phyloP scores from a whole-genome alignment of 139 green algal species.

The Coccomyxa sp. region DNA sequence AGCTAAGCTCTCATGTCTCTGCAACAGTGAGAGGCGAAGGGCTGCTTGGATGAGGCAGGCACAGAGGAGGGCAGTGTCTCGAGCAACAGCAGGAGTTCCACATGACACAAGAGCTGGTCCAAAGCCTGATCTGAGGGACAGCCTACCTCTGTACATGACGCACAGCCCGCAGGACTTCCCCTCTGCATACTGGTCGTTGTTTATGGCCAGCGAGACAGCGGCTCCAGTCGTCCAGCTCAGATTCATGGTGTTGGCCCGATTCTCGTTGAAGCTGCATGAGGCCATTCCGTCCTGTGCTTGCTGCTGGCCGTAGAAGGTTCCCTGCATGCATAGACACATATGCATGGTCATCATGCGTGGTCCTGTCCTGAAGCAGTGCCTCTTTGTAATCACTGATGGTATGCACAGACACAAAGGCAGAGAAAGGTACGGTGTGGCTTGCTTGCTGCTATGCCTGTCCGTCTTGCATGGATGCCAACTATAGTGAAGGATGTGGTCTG shows the following conservation, averaged over 20 bases:
- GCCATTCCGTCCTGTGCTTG: conserved; percentile 16
- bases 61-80: neutral
- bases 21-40: neutral
- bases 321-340: neutral
- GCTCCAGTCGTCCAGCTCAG: conserved; percentile 9
- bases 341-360: neutral
- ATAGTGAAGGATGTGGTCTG: neutral
- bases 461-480: neutral
- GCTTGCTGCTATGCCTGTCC: neutral
- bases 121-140: neutral
- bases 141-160: conserved; percentile 18
- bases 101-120: too few relatives aligned
- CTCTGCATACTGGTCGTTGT: conserved; percentile 15
- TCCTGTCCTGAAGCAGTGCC: neutral
- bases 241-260: conserved; percentile 21
- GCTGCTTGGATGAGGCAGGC: neutral
- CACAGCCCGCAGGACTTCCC: conserved; percentile 21
- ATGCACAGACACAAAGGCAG: neutral
- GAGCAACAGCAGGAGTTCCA: neutral
- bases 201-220: conserved; percentile 19
- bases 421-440: neutral
- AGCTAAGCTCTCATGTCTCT: neutral
- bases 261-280: conserved; percentile 19
- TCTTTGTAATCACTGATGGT: neutral
- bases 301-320: conserved; percentile 19